These are phyloP conservation scores for Oryza meridionalis DNA, from an alignment of 176 grass and related monocot species.

Conservation along the genomic window DNA sequence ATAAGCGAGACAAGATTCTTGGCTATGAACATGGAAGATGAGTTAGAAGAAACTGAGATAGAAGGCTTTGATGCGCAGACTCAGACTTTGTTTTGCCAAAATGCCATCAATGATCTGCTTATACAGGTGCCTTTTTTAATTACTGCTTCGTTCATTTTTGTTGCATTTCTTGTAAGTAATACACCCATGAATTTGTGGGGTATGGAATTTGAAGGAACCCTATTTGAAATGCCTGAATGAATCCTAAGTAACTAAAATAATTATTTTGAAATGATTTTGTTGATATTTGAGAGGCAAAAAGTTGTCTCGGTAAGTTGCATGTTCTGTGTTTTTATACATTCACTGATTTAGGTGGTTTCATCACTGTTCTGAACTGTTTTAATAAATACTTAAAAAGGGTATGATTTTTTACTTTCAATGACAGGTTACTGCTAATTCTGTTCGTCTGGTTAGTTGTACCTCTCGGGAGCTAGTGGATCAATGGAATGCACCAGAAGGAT, in stretches of 20 bases:
- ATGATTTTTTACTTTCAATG: slow-evolving; percentile 35
- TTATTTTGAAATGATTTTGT: background rate
- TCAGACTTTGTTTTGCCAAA: slow-evolving; percentile 95
- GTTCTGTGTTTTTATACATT: background rate
- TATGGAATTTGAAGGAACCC: background rate
- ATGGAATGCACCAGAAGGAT: slow-evolving; percentile 86
- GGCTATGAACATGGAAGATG: slow-evolving; percentile 99
- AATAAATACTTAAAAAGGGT: slow-evolving; percentile 22
- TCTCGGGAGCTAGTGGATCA: slow-evolving; percentile 87
- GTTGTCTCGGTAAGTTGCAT: slow-evolving; percentile 6
- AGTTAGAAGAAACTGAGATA: slow-evolving; percentile 92
- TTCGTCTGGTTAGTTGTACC: slow-evolving; percentile 79
- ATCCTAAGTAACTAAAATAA: background rate
- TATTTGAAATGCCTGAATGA: background rate
- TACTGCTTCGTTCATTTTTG: slow-evolving; percentile 12
- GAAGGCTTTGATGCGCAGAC: slow-evolving; percentile 90
- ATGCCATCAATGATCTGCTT: slow-evolving; percentile 85
- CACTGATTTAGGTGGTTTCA: background rate
- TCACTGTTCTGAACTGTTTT: slow-evolving; percentile 9
- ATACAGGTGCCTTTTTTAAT: slow-evolving; percentile 60
- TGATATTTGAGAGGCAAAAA: background rate
- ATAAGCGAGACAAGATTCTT: slow-evolving; percentile 94
- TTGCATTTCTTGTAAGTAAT: slow-evolving; percentile 7
- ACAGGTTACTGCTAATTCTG: slow-evolving; percentile 86
- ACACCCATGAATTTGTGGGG: background rate